These are phyloP conservation scores for Ophiostoma ulmi DNA, from an alignment of 2,329 filamentous ascomycete species.

Conservation along the genomic window DNA sequence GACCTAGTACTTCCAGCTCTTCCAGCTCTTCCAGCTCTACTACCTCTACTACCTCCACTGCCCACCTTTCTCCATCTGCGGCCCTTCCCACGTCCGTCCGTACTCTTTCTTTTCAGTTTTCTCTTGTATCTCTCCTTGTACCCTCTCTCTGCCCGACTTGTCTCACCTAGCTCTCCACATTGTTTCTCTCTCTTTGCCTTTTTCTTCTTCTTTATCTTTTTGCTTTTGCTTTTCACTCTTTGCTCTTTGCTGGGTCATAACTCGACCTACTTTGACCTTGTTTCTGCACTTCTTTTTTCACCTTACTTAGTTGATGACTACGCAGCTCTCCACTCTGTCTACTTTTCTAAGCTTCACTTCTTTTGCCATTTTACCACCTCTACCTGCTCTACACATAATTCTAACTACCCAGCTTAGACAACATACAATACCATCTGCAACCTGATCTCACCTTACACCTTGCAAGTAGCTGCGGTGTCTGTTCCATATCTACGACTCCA, in stretches of 20 bases:
- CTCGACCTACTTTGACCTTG: background rate
- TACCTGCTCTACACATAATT: background rate
- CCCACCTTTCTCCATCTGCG: constrained; percentile 10
- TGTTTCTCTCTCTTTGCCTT: background rate
- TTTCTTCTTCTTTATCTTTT: background rate
- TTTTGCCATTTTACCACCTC: background rate
- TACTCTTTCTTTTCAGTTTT: background rate
- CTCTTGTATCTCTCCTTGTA: background rate
- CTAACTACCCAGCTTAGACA: background rate
- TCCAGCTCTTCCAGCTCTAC: background rate
- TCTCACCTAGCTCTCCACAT: constrained; percentile 12
- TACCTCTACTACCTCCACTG: background rate
- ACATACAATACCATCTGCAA: background rate
- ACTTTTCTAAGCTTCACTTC: background rate
- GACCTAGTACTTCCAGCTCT: background rate
- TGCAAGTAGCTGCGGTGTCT: background rate
- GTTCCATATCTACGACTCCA: background rate
- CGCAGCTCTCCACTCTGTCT: background rate
- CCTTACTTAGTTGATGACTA: background rate
- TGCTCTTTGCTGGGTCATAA: background rate
- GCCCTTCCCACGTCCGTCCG: constrained; percentile 13
- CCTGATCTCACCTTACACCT: constrained; percentile 9
- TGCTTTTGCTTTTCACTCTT: background rate
- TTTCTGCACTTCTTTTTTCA: background rate
- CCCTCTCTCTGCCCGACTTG: background rate